Evolutionary conservation across 768 basidiomycete genomes (phyloP).

Genomic region (Kwoniella shandongensis): DNA sequence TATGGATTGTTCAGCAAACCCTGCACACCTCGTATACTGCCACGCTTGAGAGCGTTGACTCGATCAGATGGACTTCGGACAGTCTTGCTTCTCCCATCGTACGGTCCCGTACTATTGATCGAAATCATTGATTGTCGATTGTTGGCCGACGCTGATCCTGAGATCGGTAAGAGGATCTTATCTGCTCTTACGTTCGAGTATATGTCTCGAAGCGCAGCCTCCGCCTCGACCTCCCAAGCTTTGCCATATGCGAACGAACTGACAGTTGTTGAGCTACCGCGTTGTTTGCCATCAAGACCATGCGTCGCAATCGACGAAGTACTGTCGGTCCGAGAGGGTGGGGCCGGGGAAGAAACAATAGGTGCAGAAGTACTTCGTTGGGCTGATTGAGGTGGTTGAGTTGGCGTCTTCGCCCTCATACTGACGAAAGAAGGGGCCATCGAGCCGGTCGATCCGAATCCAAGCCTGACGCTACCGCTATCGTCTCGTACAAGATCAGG

Average conservation of each 20-base stretch:
- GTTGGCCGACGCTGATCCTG: not conserved
- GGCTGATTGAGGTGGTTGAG: conserved; percentile 8
- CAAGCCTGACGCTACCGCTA: conserved; percentile 40
- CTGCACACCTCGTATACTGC: conserved; percentile 84
- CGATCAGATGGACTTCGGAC: conserved; percentile 51
- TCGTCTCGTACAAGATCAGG: conserved; percentile 69
- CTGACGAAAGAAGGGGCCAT: conserved; percentile 17
- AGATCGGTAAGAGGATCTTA: conserved; percentile 76
- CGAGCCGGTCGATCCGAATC: conserved; percentile 10
- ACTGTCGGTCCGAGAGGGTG: conserved; percentile 15
- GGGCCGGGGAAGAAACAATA: conserved; percentile 8
- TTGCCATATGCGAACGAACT: conserved; percentile 53
- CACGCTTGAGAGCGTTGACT: conserved; percentile 78
- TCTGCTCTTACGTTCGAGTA: conserved; percentile 87
- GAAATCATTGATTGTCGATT: conserved; percentile 35
- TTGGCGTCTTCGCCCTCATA: conserved; percentile 11
- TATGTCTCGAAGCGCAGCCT: conserved; percentile 87
- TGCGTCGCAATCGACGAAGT: conserved; percentile 9
- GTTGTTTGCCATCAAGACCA: not conserved
- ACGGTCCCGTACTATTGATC: conserved; percentile 15
- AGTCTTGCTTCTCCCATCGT: conserved; percentile 61
- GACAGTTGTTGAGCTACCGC: conserved; percentile 38
- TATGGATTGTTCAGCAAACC: conserved; percentile 80
- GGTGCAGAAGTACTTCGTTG: conserved; percentile 39
- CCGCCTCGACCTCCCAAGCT: conserved; percentile 83